These are phyloP conservation scores for Strombidium stylifer DNA, from an alignment of 73 alveolate genomes.

Conservation along the genomic window DNA sequence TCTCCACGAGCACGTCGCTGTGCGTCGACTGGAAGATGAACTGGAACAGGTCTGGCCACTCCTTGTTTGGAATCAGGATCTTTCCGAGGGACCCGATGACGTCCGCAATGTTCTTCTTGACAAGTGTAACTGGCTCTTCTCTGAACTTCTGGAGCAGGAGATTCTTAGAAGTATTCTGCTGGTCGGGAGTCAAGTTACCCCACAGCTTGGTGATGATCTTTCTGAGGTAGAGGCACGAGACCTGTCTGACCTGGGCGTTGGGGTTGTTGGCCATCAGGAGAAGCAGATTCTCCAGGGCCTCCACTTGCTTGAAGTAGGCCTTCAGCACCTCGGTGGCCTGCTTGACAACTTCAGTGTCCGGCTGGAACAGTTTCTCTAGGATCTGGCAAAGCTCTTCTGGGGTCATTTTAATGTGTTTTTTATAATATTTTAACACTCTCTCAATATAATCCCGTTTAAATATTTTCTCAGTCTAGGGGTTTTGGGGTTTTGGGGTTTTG, in stretches of 20 bases:
- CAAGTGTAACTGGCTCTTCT: conserved; percentile 53
- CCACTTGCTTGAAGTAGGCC: conserved; percentile 43
- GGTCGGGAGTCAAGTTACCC: conserved; percentile 29
- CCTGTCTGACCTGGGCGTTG: conserved; percentile 37
- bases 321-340: conserved; percentile 41
- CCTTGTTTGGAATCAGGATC: conserved; percentile 54
- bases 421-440: too few species aligned
- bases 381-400: conserved; percentile 3
- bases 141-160: conserved; percentile 43
- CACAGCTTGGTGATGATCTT: conserved; percentile 50
- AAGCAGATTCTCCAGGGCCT: conserved; percentile 35
- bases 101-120: conserved; percentile 64
- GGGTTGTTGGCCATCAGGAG: conserved; percentile 21
- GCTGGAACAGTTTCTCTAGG: conserved; percentile 17
- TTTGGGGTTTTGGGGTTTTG: too few species aligned
- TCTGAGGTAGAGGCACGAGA: conserved; percentile 47
- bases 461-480: too few species aligned
- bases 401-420: too few species aligned
- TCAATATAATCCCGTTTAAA: too few species aligned
- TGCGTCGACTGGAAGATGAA: conserved; percentile 47
- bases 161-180: conserved; percentile 29
- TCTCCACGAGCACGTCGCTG: conserved; percentile 30
- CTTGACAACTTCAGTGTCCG: conserved; percentile 43
- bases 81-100: conserved; percentile 58
- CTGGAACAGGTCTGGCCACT: conserved; percentile 63